Evolutionary conservation across 225 moss, liverwort and hornwort species (phyloP).

Genomic region (Antitrichia curtipendula): DNA sequence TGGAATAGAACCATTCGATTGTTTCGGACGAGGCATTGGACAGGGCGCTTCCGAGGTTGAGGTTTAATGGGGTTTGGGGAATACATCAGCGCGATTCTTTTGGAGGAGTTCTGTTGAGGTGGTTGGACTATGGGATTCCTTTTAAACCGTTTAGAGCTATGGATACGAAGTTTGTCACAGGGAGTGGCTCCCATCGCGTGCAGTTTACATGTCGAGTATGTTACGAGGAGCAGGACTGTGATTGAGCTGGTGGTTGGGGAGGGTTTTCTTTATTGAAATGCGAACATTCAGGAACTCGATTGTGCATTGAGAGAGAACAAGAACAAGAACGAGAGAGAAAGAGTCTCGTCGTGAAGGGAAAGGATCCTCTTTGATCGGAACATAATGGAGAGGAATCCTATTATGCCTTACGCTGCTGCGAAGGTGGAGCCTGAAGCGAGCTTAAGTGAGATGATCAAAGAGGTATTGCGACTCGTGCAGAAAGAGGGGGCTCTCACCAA

Average conservation of each 20-base stretch:
- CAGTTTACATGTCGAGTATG: not conserved
- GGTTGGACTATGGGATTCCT: not conserved
- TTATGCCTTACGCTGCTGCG: slow-evolving; percentile 21
- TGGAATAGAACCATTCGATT: not conserved
- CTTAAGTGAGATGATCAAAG: slow-evolving; percentile 32
- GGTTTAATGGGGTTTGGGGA: not conserved
- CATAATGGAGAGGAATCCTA: slow-evolving; percentile 35
- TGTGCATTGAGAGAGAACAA: not conserved
- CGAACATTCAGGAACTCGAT: not conserved
- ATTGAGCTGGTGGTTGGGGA: not conserved
- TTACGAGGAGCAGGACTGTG: not conserved
- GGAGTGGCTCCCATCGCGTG: not conserved
- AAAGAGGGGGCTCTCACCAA: slow-evolving; percentile 36
- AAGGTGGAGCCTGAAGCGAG: slow-evolving; percentile 46
- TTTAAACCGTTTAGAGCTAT: not conserved
- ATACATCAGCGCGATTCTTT: not conserved
- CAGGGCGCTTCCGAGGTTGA: not conserved
- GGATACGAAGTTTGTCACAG: not conserved
- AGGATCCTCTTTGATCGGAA: not conserved
- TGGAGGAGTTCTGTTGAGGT: not conserved
- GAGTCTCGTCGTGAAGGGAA: not conserved
- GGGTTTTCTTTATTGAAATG: not conserved
- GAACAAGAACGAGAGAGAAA: not conserved
- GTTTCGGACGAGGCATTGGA: not conserved
- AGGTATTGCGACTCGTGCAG: slow-evolving; percentile 40